Percentiles rank a stretch among this genome's conserved stretches.
phyloP scores from a whole-genome alignment of 257 asterid species.

The Penstemon barbatus region DNA sequence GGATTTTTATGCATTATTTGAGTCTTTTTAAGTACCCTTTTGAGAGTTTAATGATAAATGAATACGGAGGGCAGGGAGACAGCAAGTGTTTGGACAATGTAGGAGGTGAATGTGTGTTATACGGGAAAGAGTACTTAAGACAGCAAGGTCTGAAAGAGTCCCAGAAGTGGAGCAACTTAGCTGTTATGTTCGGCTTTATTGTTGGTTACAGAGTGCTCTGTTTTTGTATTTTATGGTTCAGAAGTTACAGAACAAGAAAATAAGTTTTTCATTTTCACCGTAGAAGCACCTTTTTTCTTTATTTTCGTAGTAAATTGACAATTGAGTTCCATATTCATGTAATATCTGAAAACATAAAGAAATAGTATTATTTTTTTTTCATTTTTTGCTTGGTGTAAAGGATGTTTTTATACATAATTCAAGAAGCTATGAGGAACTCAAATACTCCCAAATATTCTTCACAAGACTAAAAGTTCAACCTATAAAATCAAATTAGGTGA shows the following conservation, averaged over 20 bases:
- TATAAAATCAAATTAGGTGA: background rate
- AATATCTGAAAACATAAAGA: slow-evolving; percentile 4
- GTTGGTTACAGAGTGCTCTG: slow-evolving; percentile 70
- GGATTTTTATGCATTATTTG: slow-evolving; percentile 88
- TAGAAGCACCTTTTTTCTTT: background rate
- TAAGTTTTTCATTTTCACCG: slow-evolving; percentile 7
- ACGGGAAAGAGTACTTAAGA: slow-evolving; percentile 55
- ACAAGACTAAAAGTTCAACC: background rate
- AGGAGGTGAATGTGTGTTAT: slow-evolving; percentile 49
- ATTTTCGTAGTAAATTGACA: background rate
- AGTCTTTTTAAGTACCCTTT: slow-evolving; percentile 85
- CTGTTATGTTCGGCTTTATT: slow-evolving; percentile 63
- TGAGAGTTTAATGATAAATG: slow-evolving; percentile 79
- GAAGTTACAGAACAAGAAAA: slow-evolving; percentile 52
- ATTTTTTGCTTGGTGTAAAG: no score
- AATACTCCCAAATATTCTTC: background rate
- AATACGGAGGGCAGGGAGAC: slow-evolving; percentile 68
- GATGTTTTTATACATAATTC: background rate
- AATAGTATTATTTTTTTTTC: slow-evolving; percentile 19
- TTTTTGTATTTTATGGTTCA: slow-evolving; percentile 60
- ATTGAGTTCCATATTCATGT: slow-evolving; percentile 19
- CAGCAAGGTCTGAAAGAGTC: slow-evolving; percentile 59
- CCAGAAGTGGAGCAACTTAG: slow-evolving; percentile 71
- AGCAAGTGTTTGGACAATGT: slow-evolving; percentile 51
- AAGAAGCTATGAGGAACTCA: background rate